Conservation (phyloP, 2,329 filamentous ascomycete genomes). For the Lachnellula cervina region DNA sequence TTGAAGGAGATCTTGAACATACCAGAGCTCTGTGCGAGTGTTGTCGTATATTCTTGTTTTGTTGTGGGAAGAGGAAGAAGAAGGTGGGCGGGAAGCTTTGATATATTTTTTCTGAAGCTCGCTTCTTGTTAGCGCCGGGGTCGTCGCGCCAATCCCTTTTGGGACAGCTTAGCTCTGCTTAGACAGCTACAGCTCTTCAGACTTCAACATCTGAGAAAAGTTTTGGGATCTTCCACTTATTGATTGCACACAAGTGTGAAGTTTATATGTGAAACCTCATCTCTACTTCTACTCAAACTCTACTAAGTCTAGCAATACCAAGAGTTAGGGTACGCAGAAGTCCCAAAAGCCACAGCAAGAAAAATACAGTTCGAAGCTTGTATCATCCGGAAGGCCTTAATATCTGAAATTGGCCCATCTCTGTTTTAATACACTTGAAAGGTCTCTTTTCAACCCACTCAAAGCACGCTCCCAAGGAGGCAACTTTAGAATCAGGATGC, state of each 20-base stretch:
- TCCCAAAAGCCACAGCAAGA: no score
- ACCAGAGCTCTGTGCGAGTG: conserved; percentile 6
- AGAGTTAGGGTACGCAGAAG: no score
- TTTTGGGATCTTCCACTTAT: neutral
- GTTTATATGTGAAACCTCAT: no score
- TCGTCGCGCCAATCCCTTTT: conserved; percentile 1
- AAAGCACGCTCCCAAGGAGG: neutral
- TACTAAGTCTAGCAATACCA: no score
- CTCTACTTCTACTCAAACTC: no score
- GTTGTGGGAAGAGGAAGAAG: conserved; percentile 1
- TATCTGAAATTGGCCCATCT: no score
- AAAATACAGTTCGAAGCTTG: no score
- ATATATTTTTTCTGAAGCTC: neutral
- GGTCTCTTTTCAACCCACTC: no score
- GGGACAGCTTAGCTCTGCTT: neutral
- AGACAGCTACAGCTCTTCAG: neutral
- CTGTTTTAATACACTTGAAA: no score
- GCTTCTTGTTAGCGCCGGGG: neutral
- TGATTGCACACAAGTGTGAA: neutral
- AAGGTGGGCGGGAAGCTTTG: neutral
- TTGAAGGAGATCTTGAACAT: conserved; percentile 7
- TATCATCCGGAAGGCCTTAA: no score
- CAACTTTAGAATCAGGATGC: conserved; percentile 10
- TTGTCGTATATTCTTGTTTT: conserved; percentile 3
- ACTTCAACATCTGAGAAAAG: no score